These are phyloP conservation scores for Leptographium radiaticola DNA, from an alignment of 2,329 filamentous ascomycete genomes.

Conservation along the genomic window DNA sequence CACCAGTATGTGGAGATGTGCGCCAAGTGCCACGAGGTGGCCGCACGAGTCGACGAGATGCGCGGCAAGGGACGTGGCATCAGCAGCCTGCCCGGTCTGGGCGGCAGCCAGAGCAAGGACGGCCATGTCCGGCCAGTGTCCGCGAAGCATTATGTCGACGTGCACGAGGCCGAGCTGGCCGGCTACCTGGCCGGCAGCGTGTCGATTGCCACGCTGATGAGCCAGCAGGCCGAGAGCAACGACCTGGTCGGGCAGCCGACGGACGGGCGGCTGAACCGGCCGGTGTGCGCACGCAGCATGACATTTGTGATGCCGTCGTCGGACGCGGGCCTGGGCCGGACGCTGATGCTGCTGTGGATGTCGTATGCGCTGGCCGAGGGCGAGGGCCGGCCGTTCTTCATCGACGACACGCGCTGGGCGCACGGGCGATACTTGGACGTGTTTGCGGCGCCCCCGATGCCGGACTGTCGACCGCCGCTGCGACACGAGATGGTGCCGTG, in stretches of 20 bases:
- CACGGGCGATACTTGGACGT: constrained; percentile 65
- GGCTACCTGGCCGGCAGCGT: constrained; percentile 43
- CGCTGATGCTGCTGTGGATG: constrained; percentile 70
- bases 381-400: constrained; percentile 65
- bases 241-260: constrained; percentile 34
- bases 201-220: constrained; percentile 21
- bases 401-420: constrained; percentile 74
- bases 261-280: constrained; percentile 26
- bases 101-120: constrained; percentile 9
- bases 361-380: constrained; percentile 67
- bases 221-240: constrained; percentile 15
- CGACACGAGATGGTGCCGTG: constrained; percentile 66
- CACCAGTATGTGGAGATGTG: constrained; percentile 59
- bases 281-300: constrained; percentile 56
- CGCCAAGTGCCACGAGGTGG: constrained; percentile 51
- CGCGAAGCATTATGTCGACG: constrained; percentile 61
- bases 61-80: constrained; percentile 14
- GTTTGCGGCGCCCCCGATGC: constrained; percentile 53
- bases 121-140: background rate
- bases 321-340: constrained; percentile 65
- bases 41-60: constrained; percentile 40
- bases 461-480: constrained; percentile 58
- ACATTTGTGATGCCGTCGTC: constrained; percentile 65
- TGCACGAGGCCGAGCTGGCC: constrained; percentile 53
- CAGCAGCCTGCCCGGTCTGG: background rate